Evolutionary conservation across 345 rosid species (phyloP).

Genomic region (Eutrema japonicum): DNA sequence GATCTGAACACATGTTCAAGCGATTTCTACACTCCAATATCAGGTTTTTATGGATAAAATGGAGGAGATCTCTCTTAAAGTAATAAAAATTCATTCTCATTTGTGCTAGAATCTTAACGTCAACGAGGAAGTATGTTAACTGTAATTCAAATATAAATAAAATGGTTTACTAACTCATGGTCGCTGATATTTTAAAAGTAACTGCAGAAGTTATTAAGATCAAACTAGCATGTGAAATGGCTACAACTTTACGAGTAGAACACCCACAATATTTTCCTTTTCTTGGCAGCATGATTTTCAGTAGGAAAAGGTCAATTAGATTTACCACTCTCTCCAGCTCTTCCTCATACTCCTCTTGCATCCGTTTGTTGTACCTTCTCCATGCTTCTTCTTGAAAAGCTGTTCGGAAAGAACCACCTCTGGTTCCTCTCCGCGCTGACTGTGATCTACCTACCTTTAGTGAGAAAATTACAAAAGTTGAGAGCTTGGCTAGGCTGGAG

Average conservation of each 20-base stretch:
- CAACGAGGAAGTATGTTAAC: background rate
- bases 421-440: conserved; percentile 53
- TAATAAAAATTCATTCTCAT: conserved; percentile 12
- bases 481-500: conserved; percentile 29
- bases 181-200: background rate
- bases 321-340: conserved; percentile 98
- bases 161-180: background rate
- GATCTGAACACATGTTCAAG: conserved; percentile 23
- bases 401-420: conserved; percentile 67
- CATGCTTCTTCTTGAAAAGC: conserved; percentile 84
- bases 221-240: background rate
- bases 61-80: background rate
- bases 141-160: too few relatives aligned
- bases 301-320: conserved; percentile 19
- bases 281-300: background rate
- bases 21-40: background rate
- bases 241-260: background rate
- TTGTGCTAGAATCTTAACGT: background rate
- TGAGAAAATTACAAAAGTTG: conserved; percentile 34
- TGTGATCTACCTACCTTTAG: conserved; percentile 72
- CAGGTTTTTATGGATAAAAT: background rate
- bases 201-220: background rate
- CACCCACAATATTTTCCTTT: background rate
- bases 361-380: conserved; percentile 83
- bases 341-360: conserved; percentile 96